Base-by-base conservation (phyloP, 768 basidiomycete species). In the Tulasnella sp. region DNA sequence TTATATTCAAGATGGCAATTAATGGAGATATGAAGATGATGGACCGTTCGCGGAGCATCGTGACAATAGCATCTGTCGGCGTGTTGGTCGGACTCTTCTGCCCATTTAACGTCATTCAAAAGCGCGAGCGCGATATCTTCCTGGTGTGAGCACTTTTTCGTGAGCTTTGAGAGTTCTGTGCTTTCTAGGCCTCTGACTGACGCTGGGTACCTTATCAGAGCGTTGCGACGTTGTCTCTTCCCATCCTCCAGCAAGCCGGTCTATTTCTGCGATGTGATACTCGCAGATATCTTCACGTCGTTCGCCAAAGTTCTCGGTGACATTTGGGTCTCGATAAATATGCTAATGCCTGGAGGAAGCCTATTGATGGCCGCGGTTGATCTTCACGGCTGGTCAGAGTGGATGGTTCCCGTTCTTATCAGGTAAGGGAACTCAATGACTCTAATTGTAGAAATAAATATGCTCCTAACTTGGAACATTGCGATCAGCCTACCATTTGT, bases 241-340 rank as follows among this genome's bases (percentile, higher is more conserved):
- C 79, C 86, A n/a, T 73, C 81, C 0, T 67, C 75, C 42, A 75
- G 76, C 54, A 75, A 76, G 43, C 80, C 85, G 3, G 77, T 92
- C 42, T 82, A 84, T 69, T 99, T 99, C 72, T 83, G 84, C 27
- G 96, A 99, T 69, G 82, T 99, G 23, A 80, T 98, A 45, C 82
- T 95, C 61, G 94, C 95, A 61, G 96, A 98, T 76, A 82, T 98
- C 62, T 80, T 94, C 67, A 99, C 96, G 1, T 97, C 94, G 1
- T 95, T 89, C 67, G 94, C 96, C 34, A 97, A 96, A 74, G 92
- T 99, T 42, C 75, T 97, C 19, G 95, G 95, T 11, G 96, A 98
- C 67, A 73, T 93, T 43, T 97, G 90, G 90, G 74, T 97, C 45
- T 91, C 89, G 3, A 65, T 85, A 17, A 83, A 79, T 68, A 93